Percentiles rank a stretch among this genome's conserved stretches.
phyloP scores from a whole-genome alignment of 1,139 yeast genomes.

The Sugiyamaella xylanicola region DNA sequence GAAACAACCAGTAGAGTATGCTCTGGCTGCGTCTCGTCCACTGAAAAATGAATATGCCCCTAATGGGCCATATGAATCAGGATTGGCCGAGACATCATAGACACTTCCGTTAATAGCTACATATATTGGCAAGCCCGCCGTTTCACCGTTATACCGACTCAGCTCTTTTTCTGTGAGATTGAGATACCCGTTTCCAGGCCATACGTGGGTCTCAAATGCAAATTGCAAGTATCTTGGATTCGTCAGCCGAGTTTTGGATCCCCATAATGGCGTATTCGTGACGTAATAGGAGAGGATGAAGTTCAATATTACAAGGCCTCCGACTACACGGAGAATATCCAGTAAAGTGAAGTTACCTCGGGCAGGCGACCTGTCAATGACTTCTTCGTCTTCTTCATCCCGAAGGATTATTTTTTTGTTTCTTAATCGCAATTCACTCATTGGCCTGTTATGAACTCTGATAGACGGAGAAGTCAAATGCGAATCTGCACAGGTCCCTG shows the following conservation, averaged over 20 bases:
- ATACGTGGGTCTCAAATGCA: constrained; percentile 32
- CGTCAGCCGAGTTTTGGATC: constrained; percentile 54
- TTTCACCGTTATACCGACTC: constrained; percentile 55
- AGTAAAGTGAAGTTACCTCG: constrained; percentile 32
- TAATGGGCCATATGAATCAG: constrained; percentile 61
- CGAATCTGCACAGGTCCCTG: no score
- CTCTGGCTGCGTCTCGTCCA: constrained; percentile 74
- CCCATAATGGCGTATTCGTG: constrained; percentile 45
- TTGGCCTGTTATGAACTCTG: background rate
- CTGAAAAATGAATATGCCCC: constrained; percentile 64
- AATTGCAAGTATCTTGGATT: constrained; percentile 49
- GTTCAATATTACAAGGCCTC: constrained; percentile 53
- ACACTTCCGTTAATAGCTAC: constrained; percentile 68
- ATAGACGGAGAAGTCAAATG: no score
- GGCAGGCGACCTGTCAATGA: constrained; percentile 9
- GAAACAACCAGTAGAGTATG: constrained; percentile 78
- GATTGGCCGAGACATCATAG: constrained; percentile 65
- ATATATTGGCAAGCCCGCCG: constrained; percentile 56
- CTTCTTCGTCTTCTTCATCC: constrained; percentile 5
- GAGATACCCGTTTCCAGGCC: constrained; percentile 33
- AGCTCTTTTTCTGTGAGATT: constrained; percentile 54
- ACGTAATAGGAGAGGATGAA: constrained; percentile 46
- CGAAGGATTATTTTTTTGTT: constrained; percentile 11
- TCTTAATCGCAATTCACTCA: constrained; percentile 8
- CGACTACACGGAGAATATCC: constrained; percentile 51